A percentile compares a stretch with the other conserved stretches of the same genome.
phyloP scores from a whole-genome alignment of 345 rosid species.

The Corchorus olitorius region DNA sequence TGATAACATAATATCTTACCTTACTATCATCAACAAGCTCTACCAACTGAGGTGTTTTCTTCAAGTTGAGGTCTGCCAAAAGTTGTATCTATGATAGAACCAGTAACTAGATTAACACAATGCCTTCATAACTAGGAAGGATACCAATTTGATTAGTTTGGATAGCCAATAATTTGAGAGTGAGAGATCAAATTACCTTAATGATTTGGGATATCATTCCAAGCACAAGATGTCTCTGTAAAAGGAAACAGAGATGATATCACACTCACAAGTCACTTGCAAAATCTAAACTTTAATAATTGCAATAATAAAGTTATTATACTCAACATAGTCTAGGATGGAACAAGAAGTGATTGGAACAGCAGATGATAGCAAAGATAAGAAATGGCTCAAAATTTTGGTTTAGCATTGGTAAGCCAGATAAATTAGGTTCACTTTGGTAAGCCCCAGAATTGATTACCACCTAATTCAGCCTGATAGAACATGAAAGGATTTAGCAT shows the following conservation, averaged over 20 bases:
- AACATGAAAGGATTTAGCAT: neutral
- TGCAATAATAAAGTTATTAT: neutral
- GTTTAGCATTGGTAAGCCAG: neutral
- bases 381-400: neutral
- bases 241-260: slow-evolving; percentile 28
- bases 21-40: slow-evolving; percentile 87
- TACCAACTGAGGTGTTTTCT: slow-evolving; percentile 94
- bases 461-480: neutral
- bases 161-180: slow-evolving; percentile 1
- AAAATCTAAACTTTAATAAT: slow-evolving; percentile 9
- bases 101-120: slow-evolving; percentile 24
- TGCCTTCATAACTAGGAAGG: neutral
- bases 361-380: neutral
- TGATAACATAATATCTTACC: slow-evolving; percentile 39
- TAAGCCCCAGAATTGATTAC: neutral
- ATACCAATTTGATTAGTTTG: neutral
- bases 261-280: slow-evolving; percentile 2
- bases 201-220: slow-evolving; percentile 96
- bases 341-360: neutral
- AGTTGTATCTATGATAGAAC: slow-evolving; percentile 75
- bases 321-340: neutral
- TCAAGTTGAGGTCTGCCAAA: slow-evolving; percentile 95
- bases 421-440: neutral
- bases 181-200: slow-evolving; percentile 51
- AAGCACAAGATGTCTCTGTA: slow-evolving; percentile 97